These are phyloP conservation scores for Vanilla planifolia DNA, from an alignment of 106 monocot species.

Conservation along the genomic window DNA sequence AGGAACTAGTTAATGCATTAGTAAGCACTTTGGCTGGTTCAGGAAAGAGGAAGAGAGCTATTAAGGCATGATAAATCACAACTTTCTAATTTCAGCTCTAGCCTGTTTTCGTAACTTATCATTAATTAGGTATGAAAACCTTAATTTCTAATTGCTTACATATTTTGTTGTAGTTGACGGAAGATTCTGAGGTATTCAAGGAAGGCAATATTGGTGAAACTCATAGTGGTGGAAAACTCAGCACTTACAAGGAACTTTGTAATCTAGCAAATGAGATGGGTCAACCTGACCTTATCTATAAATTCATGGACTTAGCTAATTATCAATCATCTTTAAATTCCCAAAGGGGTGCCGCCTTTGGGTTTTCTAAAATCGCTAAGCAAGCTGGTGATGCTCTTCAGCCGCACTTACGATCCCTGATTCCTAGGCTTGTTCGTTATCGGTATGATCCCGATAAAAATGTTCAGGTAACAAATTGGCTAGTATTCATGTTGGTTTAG, in stretches of 20 bases:
- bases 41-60: conserved; percentile 84
- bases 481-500: neutral
- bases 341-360: conserved; percentile 96
- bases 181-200: conserved; percentile 97
- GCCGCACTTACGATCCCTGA: conserved; percentile 65
- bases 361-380: conserved; percentile 98
- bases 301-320: conserved; percentile 98
- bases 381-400: conserved; percentile 90
- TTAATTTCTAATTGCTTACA: neutral
- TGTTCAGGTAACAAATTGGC: conserved; percentile 59
- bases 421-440: conserved; percentile 89
- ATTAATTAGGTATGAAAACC: neutral
- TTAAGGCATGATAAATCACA: conserved; percentile 49
- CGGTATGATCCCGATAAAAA: conserved; percentile 99
- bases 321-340: conserved; percentile 95
- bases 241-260: conserved; percentile 97
- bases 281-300: conserved; percentile 94
- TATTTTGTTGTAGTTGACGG: conserved; percentile 46
- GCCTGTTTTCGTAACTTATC: neutral
- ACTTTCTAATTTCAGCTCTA: neutral
- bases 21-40: conserved; percentile 93
- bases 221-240: conserved; percentile 75
- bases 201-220: conserved; percentile 82
- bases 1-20: conserved; percentile 81
- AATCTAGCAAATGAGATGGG: conserved; percentile 99